Evolutionary conservation across 345 rosid species (phyloP), one percentile per base, ranked within the genome.

Genomic region (Gynandropsis gynandra): DNA sequence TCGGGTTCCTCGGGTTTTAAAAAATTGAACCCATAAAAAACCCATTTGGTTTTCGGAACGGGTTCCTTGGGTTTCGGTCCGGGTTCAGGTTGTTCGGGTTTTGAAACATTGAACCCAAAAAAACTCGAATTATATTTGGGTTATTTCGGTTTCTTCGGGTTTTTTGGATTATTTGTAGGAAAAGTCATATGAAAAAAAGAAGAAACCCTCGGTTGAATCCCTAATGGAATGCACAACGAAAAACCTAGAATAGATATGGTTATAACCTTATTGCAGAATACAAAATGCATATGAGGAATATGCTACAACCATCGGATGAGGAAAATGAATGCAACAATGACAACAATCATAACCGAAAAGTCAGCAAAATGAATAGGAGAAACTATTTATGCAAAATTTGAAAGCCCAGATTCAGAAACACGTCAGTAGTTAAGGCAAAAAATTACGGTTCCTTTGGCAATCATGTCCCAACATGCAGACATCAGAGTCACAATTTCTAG

Each of bases 221-320:
- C 14, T 32, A 50, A 27, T 16, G 16, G 29, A 24, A 24, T 2
- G 5, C 29, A 24, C 29, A 24, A 24, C 29, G 29, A 35, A 29
- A 46, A 50, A 7, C 27, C 5, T 0, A 35, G 45, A 47, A 35
- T 12, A 12, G 13, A 14, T 47, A 35, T 10, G 44, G 35, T 46
- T 44, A 52, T 61, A 18, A 51, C 41, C 35, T 36, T 18, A 29
- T 29, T 24, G 15, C 32, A 14, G 24, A 44, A 42, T 50, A 45
- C 14, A 49, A 42, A 58, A 59, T 33, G 29, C 35, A 44, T 19
- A n/a, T n/a, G n/a, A n/a, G n/a, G n/a, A n/a, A n/a, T n/a, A 32
- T 21, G 9, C 35, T 34, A 60, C 37, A 41, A 50, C 31, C 24
- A 59, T 12, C 42, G 38, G 49, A 50, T 13, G 42, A 50, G 31